phyloP scores from a whole-genome alignment of 306 rosid species.

The Delonix regia region DNA sequence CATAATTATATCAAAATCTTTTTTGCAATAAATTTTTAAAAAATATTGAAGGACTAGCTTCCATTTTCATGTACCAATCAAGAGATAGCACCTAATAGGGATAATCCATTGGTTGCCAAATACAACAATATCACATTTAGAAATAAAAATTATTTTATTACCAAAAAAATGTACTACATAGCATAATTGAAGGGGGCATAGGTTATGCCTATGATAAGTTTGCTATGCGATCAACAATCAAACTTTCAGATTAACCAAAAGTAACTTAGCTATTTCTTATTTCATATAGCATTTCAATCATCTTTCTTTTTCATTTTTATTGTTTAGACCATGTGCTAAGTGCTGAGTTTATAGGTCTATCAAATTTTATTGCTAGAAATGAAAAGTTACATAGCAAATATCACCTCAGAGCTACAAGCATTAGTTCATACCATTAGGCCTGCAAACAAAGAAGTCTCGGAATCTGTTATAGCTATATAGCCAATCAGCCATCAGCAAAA shows the following conservation, averaged over 20 bases:
- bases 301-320: neutral
- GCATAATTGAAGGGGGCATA: neutral
- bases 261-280: neutral
- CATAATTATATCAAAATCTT: too few relatives aligned
- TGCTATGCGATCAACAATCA: neutral
- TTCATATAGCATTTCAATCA: neutral
- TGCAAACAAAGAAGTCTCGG: constrained; percentile 92
- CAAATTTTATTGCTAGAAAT: constrained; percentile 8
- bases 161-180: neutral
- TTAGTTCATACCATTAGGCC: constrained; percentile 82
- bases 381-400: constrained; percentile 29
- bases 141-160: neutral
- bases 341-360: neutral
- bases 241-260: neutral
- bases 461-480: constrained; percentile 94
- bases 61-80: neutral
- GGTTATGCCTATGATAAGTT: constrained; percentile 14
- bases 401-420: constrained; percentile 20
- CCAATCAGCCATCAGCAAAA: constrained; percentile 67
- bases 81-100: neutral
- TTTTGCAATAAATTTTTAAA: too few relatives aligned
- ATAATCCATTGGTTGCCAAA: neutral
- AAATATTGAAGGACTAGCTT: neutral
- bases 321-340: neutral
- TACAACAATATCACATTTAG: neutral